A percentile compares a stretch with the other conserved stretches of the same genome.
These are phyloP conservation scores for Schizophyllum amplum DNA, from an alignment of 1,284 basidiomycete genomes.

Conservation along the genomic window DNA sequence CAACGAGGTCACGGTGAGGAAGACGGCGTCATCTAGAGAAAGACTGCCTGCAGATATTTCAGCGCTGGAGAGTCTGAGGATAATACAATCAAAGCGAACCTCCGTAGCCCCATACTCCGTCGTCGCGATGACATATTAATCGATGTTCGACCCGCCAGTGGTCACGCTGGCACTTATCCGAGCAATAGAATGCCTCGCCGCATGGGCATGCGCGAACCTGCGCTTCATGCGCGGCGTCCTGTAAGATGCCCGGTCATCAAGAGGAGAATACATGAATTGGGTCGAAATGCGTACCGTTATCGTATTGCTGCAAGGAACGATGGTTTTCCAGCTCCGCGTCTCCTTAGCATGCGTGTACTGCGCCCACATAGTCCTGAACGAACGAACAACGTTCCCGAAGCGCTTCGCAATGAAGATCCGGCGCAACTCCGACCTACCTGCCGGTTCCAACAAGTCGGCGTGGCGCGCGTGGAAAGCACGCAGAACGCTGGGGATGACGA, in stretches of 20 bases:
- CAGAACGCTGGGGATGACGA: neutral
- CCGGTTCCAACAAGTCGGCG: neutral
- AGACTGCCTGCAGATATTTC: neutral
- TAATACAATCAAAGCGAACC: neutral
- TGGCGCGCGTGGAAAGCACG: neutral
- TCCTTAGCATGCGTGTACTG: neutral
- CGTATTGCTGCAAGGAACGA: neutral
- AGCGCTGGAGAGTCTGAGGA: too few species aligned
- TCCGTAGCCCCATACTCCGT: neutral
- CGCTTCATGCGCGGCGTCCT: neutral
- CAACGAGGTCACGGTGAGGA: neutral
- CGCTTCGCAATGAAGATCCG: neutral
- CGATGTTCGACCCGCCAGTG: neutral
- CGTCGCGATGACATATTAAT: neutral
- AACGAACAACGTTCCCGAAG: neutral
- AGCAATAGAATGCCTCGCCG: neutral
- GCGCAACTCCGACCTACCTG: neutral
- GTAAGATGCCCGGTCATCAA: too few species aligned
- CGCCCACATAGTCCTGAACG: neutral
- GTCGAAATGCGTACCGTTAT: too few species aligned
- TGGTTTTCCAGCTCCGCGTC: neutral
- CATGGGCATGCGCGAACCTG: neutral
- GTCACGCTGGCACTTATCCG: neutral
- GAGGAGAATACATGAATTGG: too few species aligned
- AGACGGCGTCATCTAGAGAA: neutral